Evolutionary conservation across 495 filamentous ascomycete genomes (phyloP), one percentile per base, ranked within the genome.

Genomic region (Aspergillus nidulans): DNA sequence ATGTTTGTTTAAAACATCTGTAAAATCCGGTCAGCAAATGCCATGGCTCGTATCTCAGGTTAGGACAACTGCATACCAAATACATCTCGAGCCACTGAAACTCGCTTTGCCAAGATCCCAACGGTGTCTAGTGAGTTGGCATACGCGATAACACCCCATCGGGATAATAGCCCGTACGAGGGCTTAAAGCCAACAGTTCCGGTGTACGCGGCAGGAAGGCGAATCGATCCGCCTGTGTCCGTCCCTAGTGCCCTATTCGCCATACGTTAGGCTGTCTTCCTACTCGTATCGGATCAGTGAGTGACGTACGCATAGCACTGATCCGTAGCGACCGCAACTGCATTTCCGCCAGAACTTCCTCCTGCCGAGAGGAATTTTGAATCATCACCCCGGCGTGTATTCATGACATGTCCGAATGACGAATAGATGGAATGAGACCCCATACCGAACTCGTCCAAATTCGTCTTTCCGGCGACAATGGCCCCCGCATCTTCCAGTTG

Each of bases 381-480:
- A 28, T 62, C 59, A 2, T n/a, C 23, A 47, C 62, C 53, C 19
- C 56, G 55, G 41, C 63, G 63, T 50, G 57, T 21, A 59, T 67
- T 84, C 41, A 75, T 77, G 3, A 94, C 88, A 19, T 82, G 61
- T 4, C 89, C 92, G 64, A 87, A 87, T 49, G 68, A 66, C 18
- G 92, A 95, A 64, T 91, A 71, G 2, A 77, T 80, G 15, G 90
- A 90, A 71, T 97, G 88, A 10, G 91, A 95, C 34, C 94, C 94
- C 94, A 98, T 98, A 19, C 94, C 94, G 71, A 97, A 98, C 66
- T 97, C 94, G 76, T 98, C 94, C 61, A 98, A 77, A 68, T 95
- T 96, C 0, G 91, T 91, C 67, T 96, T 97, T 7, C 87, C 87
- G 15, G 82, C 76, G 4, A 95, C 66, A 18, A 78, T 66, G 5